Evolutionary conservation across 768 basidiomycete genomes (phyloP), one percentile per base, ranked within the genome.

Genomic region (Strobilomyces confusus): DNA sequence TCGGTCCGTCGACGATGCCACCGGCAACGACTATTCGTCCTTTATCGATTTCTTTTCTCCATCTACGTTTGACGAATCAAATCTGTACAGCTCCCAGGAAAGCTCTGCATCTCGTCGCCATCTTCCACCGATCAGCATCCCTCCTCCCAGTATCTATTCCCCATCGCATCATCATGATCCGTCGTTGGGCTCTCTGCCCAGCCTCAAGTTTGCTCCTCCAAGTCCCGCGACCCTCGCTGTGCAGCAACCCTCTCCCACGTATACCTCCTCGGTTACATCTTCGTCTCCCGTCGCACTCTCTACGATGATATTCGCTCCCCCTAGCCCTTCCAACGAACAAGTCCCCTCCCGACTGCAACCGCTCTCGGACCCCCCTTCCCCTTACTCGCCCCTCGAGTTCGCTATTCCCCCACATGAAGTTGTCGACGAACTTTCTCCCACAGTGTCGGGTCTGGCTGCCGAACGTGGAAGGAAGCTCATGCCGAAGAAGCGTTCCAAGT

Each of bases 31-130:
- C 56, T 68, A 63, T 55, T 66, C 69, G 52, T 80, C 79, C 30
- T 78, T 79, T 59, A 77, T 80, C 42, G 77, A 80, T 66, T 64
- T 80, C 44, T 66, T 64, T 45, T 74, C 78, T 17, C 48, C 62
- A 56, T 61, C 64, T 57, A 54, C 29, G 17, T 26, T 54, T 14
- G 65, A 65, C 22, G 59, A 58, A 25, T 7, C 51, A 3, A 55
- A 32, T 47, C 17, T 44, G 33, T 51, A n/a, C 40, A 41, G 11
- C 14, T 1, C 58, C 19, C 51, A 44, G 17, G 43, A 49, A 15
- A 3, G 12, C 3, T 37, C 53, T n/a, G 26, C 57, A 22, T 40
- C 58, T 60, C 60, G 50, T 48, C 60, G 36, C 1, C 59, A 37
- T 17, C 62, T n/a, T 37, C 60, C 48, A 38, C 55, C 64, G 11